Conservation (phyloP, 2,329 filamentous ascomycete genomes). For the Drechslerella stenobrocha region DNA sequence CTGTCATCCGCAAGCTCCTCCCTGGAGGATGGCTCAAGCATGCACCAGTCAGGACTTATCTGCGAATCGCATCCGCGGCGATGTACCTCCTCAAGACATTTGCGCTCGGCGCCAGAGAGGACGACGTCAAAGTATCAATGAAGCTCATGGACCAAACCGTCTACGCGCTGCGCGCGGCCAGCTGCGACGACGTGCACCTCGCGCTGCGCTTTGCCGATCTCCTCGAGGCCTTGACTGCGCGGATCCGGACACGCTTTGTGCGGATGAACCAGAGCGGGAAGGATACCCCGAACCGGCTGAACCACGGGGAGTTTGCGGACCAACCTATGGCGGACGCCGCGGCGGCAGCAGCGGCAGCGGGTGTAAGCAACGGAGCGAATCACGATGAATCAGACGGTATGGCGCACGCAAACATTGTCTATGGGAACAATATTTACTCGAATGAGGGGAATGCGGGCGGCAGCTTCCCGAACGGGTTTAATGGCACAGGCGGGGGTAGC, state of each 20-base stretch:
- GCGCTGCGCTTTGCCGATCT: conserved; percentile 82
- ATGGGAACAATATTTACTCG: conserved; percentile 20
- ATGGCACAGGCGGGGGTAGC: conserved; percentile 5
- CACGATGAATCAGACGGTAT: conserved; percentile 25
- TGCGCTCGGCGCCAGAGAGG: conserved; percentile 75
- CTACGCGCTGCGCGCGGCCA: conserved; percentile 72
- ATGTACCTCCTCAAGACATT: conserved; percentile 87
- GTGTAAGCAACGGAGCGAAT: conserved; percentile 45
- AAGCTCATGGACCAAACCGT: conserved; percentile 75
- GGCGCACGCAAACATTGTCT: conserved; percentile 32
- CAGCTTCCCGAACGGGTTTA: conserved; percentile 37
- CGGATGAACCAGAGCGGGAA: conserved; percentile 58
- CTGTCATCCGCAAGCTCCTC: conserved; percentile 74
- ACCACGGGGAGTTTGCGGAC: conserved; percentile 45
- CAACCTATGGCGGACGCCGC: conserved; percentile 42
- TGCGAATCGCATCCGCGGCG: conserved; percentile 80
- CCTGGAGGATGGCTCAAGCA: conserved; percentile 77
- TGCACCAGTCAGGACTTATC: conserved; percentile 80
- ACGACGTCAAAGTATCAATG: conserved; percentile 75
- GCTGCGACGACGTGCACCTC: conserved; percentile 82
- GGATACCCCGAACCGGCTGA: conserved; percentile 50
- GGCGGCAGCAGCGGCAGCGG: conserved; percentile 43
- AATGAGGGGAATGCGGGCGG: conserved; percentile 8
- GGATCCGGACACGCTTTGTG: conserved; percentile 71
- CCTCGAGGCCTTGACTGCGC: conserved; percentile 74